Conservation (phyloP, 1,139 yeast genomes). For the Blastobotrys aristatus region DNA sequence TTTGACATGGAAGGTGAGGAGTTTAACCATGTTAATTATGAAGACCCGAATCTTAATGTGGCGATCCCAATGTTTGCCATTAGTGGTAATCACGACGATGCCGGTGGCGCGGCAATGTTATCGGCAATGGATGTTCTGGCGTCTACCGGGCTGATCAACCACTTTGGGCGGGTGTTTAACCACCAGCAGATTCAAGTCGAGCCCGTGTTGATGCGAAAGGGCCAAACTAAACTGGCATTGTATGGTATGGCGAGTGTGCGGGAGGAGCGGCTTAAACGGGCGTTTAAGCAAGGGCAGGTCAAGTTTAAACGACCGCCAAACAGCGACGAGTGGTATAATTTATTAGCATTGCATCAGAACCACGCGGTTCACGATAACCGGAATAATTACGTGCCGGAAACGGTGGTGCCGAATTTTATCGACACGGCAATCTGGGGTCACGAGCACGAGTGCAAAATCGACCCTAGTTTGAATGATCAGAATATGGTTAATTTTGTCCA, state of each 20-base stretch:
- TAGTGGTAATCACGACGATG: slow-evolving; percentile 96
- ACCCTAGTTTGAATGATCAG: slow-evolving; percentile 54
- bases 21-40: slow-evolving; percentile 66
- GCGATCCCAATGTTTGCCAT: slow-evolving; percentile 93
- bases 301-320: slow-evolving; percentile 68
- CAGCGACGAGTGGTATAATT: slow-evolving; percentile 66
- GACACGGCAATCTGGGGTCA: slow-evolving; percentile 95
- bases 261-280: slow-evolving; percentile 79
- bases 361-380: slow-evolving; percentile 63
- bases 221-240: slow-evolving; percentile 71
- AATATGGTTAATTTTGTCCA: slow-evolving; percentile 74
- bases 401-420: slow-evolving; percentile 71
- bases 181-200: slow-evolving; percentile 67
- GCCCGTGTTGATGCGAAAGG: slow-evolving; percentile 83
- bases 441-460: slow-evolving; percentile 90
- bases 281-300: slow-evolving; percentile 77
- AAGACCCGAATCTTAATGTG: slow-evolving; percentile 83
- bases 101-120: slow-evolving; percentile 71
- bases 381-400: slow-evolving; percentile 80
- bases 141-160: slow-evolving; percentile 78
- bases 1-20: slow-evolving; percentile 44
- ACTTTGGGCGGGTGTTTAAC: slow-evolving; percentile 79
- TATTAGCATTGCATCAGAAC: slow-evolving; percentile 91
- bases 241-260: slow-evolving; percentile 87
- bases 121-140: slow-evolving; percentile 84